phyloP scores from a whole-genome alignment of 2,329 filamentous ascomycete species.

The Thermomyces lanuginosus region DNA sequence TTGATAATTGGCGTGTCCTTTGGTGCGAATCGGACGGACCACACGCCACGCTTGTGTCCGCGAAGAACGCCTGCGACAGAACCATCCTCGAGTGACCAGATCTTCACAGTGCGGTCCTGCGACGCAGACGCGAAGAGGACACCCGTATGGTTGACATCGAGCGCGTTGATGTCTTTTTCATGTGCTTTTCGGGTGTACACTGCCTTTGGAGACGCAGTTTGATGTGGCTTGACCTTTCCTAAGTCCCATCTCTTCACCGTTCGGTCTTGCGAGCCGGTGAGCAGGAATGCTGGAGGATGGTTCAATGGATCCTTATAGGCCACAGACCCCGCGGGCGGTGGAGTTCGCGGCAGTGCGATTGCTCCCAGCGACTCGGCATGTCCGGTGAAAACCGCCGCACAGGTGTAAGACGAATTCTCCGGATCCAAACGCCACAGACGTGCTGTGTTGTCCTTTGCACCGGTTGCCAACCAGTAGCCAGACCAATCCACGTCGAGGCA shows the following conservation, averaged over 20 bases:
- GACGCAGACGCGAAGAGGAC: constrained; percentile 90
- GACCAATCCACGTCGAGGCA: constrained; percentile 92
- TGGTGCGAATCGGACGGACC: constrained; percentile 84
- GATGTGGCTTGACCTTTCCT: constrained; percentile 40
- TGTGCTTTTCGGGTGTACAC: constrained; percentile 86
- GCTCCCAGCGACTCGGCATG: constrained; percentile 90
- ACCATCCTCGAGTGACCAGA: constrained; percentile 81
- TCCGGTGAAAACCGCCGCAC: constrained; percentile 67
- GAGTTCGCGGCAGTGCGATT: constrained; percentile 59
- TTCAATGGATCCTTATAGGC: constrained; percentile 58
- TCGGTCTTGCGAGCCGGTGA: constrained; percentile 89
- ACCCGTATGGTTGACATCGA: constrained; percentile 59
- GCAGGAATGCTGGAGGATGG: constrained; percentile 64
- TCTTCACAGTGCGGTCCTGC: constrained; percentile 91
- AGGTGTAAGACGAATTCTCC: constrained; percentile 56
- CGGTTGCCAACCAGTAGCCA: constrained; percentile 88
- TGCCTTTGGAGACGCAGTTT: constrained; percentile 33
- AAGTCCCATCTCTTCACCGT: constrained; percentile 93
- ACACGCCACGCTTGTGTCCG: constrained; percentile 87
- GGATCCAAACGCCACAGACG: constrained; percentile 78
- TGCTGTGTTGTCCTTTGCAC: constrained; percentile 91
- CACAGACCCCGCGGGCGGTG: constrained; percentile 51
- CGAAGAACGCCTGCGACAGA: constrained; percentile 81
- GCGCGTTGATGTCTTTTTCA: constrained; percentile 95
- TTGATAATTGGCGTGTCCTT: constrained; percentile 59